Base-by-base conservation (phyloP, 1,284 basidiomycete genomes). In the Farysia itapuensis region DNA sequence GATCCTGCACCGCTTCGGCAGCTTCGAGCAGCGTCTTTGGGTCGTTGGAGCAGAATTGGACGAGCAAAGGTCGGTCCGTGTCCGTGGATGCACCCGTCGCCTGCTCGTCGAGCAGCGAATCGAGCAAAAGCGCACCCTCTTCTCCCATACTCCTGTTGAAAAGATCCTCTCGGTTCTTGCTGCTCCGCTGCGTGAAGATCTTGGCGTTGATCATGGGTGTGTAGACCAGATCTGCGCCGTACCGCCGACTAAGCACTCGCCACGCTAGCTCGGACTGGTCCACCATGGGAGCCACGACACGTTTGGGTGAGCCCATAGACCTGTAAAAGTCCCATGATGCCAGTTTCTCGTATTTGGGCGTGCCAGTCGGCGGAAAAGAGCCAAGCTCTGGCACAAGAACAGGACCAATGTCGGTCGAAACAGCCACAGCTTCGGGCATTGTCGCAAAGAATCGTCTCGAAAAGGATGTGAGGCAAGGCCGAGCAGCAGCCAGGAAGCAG, bases 191-290 rank as follows among this genome's bases (percentile, higher is more conserved):
- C 35, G 81, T 79, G 64, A 88, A 96, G 75, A 90, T 84, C 82
- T 88, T 90, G 39, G 92, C 89, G 67, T 95, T 91, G 73, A 98
- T 96, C 94, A 98, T 98, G 5, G 94, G 94, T 1, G 92, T 92
- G 75, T 96, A 98, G 9, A 85, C 83, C 5, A 97, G 82, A 82
- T 93, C 78, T 0, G 80, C 78, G 22, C 92, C 89, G 69, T 95
- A 91, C 49, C 87, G 80, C 41, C 93, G 82, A 8, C 89, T 89
- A n/a, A 97, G 79, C 47, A 86, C 84, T 52, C 94, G 83, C 90
- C 91, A 98, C 0, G 72, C 44, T 0, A 97, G 82, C 78, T 97
- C 93, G 70, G 88, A 91, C 79, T 94, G 90, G 77, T 97, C 93
- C 0, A 97, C 94, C 94, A 97, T 97, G 8, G 94, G 93, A 11